Evolutionary conservation across 2,329 filamentous ascomycete species (phyloP), one percentile per base, ranked within the genome.

Genomic region (Colletotrichum sp.): DNA sequence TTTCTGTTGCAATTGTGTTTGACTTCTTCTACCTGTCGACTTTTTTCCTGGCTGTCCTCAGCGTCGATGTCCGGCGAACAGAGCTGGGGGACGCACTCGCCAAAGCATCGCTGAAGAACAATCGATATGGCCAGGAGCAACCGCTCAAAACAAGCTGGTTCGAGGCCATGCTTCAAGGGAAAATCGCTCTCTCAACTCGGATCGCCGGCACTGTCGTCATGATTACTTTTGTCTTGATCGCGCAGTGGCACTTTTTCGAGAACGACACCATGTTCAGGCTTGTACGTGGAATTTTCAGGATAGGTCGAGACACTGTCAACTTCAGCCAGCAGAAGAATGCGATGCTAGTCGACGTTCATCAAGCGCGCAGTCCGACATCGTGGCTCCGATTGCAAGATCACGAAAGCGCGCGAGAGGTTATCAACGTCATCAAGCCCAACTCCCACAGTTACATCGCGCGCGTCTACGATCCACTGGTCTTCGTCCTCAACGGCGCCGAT

Each of bases 371-470:
- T n/a, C 94, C 93, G 2, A 91, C 89, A 6, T 93, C 94, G 18
- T 96, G 94, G 94, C 86, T 96, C 64, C 89, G 90, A 31, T 87
- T 95, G 70, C 94, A 96, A 80, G 94, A 96, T 77, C 93, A 95
- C 77, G 93, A 94, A 78, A 95, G 93, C 2, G 94, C 93, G 4
- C 90, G 89, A 47, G 94, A 96, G 79, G 89, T 96, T 18, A 94
- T 96, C 80, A 88, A 90, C n/a, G 89, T 94, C 36, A 89, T 95
- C 77, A 95, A 94, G 76, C 94, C 94, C 8, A 86, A 88, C 69
- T 90, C 91, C 2, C 89, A 94, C 78, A 93, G 91, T 81, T 94
- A 95, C 80, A 86, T 94, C 21, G 93, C 94, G 27, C 89, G 90
- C 58, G 93, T 96, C 2, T 94, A 93, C 79, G 92, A 95, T 54